These are phyloP conservation scores for Henckelia pumila DNA, from an alignment of 257 asterid genomes.

Conservation along the genomic window DNA sequence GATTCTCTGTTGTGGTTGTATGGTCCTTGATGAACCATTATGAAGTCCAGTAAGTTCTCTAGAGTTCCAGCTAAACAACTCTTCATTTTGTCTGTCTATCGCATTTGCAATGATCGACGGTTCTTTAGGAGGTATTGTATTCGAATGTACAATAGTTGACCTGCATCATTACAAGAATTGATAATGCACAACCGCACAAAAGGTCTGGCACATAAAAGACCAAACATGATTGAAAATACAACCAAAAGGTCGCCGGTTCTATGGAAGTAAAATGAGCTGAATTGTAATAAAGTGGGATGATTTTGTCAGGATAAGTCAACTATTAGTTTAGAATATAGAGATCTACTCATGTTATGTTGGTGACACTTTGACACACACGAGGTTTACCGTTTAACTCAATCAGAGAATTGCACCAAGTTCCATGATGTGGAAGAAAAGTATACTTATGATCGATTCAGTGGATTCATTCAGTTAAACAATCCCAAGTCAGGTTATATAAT, in stretches of 20 bases:
- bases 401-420: background rate
- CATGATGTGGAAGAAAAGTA: background rate
- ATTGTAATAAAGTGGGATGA: background rate
- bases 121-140: conserved; percentile 36
- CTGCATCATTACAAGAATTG: conserved; percentile 18
- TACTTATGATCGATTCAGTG: background rate
- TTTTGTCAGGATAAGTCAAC: background rate
- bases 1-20: conserved; percentile 39
- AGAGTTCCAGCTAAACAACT: conserved; percentile 32
- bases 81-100: conserved; percentile 37
- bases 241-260: background rate
- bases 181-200: background rate
- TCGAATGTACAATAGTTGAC: conserved; percentile 50
- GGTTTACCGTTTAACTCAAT: background rate
- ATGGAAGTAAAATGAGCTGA: background rate
- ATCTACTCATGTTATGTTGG: background rate
- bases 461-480: background rate
- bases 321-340: background rate
- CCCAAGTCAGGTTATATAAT: background rate
- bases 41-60: conserved; percentile 38
- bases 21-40: conserved; percentile 34
- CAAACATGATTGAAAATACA: background rate
- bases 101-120: conserved; percentile 23
- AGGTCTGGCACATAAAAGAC: background rate
- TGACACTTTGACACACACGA: background rate